Conservation (phyloP, 768 basidiomycete species). For the Russula virescens region DNA sequence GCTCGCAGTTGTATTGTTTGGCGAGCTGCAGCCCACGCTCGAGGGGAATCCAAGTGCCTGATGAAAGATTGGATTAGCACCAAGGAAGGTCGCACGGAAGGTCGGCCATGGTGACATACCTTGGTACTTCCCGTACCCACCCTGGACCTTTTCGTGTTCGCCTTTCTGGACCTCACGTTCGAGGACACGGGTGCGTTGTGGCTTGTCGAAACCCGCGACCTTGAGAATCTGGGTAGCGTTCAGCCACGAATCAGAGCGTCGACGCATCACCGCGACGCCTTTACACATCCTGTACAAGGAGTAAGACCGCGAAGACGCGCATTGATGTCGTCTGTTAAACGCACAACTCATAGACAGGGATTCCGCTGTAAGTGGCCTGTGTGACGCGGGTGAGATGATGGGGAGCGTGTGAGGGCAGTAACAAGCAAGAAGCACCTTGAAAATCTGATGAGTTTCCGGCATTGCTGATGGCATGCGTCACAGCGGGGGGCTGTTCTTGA, state of each 20-base stretch:
- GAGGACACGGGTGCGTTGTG: constrained; percentile 92
- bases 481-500: constrained; percentile 15
- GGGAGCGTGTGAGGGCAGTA: constrained; percentile 24
- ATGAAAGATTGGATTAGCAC: not conserved
- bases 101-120: constrained; percentile 45
- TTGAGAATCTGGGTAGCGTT: constrained; percentile 99
- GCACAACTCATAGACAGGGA: constrained; percentile 89
- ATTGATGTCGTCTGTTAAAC: constrained; percentile 32
- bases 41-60: constrained; percentile 98
- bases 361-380: constrained; percentile 89
- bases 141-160: constrained; percentile 98
- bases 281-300: constrained; percentile 74
- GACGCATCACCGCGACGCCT: constrained; percentile 95
- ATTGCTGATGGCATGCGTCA: constrained; percentile 34
- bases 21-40: constrained; percentile 82
- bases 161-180: constrained; percentile 99
- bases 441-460: constrained; percentile 76
- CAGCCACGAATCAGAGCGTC: constrained; percentile 93
- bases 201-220: constrained; percentile 98
- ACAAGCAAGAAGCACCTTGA: constrained; percentile 53
- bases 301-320: constrained; percentile 37
- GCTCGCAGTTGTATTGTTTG: constrained; percentile 90
- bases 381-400: constrained; percentile 17
- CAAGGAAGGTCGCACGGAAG: not conserved
- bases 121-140: constrained; percentile 99